These are phyloP conservation scores for Emergomyces africanus DNA, from an alignment of 2,329 filamentous ascomycete species.

Conservation along the genomic window DNA sequence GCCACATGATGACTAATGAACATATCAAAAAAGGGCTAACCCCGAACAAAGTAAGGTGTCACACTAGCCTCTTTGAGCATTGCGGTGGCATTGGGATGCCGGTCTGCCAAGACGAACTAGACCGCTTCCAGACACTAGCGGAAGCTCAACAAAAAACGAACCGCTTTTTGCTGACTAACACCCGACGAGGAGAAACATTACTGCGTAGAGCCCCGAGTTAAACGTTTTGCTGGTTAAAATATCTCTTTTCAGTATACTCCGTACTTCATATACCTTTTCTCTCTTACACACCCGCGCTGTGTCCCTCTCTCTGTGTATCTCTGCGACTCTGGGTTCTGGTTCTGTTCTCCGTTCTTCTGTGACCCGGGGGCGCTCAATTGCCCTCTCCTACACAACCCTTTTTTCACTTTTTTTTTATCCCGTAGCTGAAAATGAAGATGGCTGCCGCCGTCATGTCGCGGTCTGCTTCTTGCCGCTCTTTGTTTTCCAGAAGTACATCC, in stretches of 20 bases:
- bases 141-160: conserved; percentile 2
- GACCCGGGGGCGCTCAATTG: conserved; percentile 1
- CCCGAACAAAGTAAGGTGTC: background rate
- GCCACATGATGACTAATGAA: background rate
- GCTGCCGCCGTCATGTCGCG: conserved; percentile 39
- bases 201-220: no score
- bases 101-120: background rate
- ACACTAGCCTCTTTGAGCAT: background rate
- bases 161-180: background rate
- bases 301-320: background rate
- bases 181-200: background rate
- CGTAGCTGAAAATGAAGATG: no score
- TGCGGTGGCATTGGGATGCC: background rate
- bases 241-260: no score
- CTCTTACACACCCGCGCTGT: background rate
- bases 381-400: background rate
- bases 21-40: no score
- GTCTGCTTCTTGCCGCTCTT: conserved; percentile 32
- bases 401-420: no score
- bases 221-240: no score
- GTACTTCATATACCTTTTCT: no score
- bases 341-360: background rate
- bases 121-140: background rate
- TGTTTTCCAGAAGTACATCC: conserved; percentile 28
- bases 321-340: background rate